Base-by-base conservation (phyloP, 495 filamentous ascomycete genomes). In the Hypomontagnella submonticulosa region DNA sequence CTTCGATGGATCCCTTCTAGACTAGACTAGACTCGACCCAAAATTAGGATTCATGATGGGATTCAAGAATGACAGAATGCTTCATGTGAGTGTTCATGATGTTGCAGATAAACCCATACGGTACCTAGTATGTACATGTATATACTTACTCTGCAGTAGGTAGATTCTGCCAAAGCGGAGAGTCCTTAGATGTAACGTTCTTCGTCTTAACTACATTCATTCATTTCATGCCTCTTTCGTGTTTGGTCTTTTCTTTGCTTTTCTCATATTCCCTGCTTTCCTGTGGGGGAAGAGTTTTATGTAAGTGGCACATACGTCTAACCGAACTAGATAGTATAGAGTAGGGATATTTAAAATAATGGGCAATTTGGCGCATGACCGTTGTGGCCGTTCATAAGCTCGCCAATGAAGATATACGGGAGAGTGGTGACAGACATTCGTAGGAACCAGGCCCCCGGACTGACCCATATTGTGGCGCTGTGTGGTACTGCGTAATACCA, bases 401-500 rank as follows among this genome's bases (percentile, higher is more conserved):
- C 47, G 37, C 32, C 57, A 61, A 61, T 40, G 27, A 30, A 6
- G 15, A 27, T 34, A 10, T 27, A 4, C 10, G 19, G 47, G 11
- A 15, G 16, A 16, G 37, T 46, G 23, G 40, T 32, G 30, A 37
- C 38, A 19, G 32, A 18, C 27, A 12, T 8, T 40, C n/a, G 40
- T 23, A 16, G 11, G 30, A 44, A 42, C 19, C 30, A 30, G 12
- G 46, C 30, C n/a, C n/a, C 40, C 42, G 52, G 15, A 18, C 47
- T 16, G 47, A 51, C 52, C 57, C 57, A 46, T 1, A 40, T 6
- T 38, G 30, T 3, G 12, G 15, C 10, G 10, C 5, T 30, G 8
- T n/a, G 23, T 54, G 58, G 58, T 33, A 53, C 42, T 27, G 40
- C 38, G 49, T 36, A 40, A 44, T 19, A 36, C 23, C 13, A 44